Evolutionary conservation across 2,329 filamentous ascomycete genomes (phyloP), one percentile per base, ranked within the genome.

Genomic region (Fusarium coicis): DNA sequence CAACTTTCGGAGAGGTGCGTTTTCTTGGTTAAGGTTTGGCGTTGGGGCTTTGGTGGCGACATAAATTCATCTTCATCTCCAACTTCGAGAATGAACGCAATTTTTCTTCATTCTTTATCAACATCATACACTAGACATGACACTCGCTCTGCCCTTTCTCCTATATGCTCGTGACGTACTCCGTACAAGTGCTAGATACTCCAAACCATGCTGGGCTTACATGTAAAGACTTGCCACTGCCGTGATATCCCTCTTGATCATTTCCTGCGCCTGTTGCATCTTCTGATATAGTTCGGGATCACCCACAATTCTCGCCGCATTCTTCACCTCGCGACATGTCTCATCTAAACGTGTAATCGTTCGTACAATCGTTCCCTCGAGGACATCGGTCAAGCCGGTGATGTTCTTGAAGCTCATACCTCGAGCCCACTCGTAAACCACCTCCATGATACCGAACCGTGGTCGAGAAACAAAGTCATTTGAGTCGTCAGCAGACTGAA

Each of bases 321-420:
- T 98, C 87, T 97, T 98, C 63, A 98, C 96, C 83, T 99, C 96
- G 53, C 96, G 88, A 80, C 96, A 99, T 14, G 95, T 97, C 87
- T 99, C 96, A 79, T 99, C 96, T 65, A 99, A 85, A 32, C 96
- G 87, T 46, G 95, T 97, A 76, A 99, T 98, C 5, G 96, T 96
- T 58, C 96, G 87, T 53, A 99, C 96, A 83, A 99, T 98, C 1
- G 96, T 98, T 3, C 96, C 96, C 83, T 99, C 96, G 78, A 98
- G 90, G 64, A 99, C 95, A 81, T 98, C 96, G 12, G 96, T 99
- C 79, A 99, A 84, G 74, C 96, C 93, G 0, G 96, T 98, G 75
- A 99, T 99, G 74, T 96, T 96, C 83, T 97, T 97, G 87, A 99
- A 99, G 58, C 93, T 96, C 94, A 98, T 98, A 32, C 96, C 96